Percentiles rank a stretch among this genome's conserved stretches.
These are phyloP conservation scores for Amanita subjunquillea DNA, from an alignment of 768 basidiomycete species.

Conservation along the genomic window DNA sequence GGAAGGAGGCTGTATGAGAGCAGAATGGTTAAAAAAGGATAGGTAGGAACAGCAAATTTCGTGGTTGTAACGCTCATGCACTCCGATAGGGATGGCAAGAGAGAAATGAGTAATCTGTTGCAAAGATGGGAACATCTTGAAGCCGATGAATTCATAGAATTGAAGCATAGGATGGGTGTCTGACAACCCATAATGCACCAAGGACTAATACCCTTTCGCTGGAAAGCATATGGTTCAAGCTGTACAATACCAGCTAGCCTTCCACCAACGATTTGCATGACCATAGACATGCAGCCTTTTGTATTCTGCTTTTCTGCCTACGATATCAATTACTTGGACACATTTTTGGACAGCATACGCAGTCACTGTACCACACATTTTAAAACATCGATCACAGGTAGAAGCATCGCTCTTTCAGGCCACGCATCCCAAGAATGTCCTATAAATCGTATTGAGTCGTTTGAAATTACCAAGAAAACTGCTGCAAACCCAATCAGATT, in stretches of 20 bases:
- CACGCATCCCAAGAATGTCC: slow-evolving; percentile 74
- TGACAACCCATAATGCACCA: slow-evolving; percentile 15
- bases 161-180: slow-evolving; percentile 47
- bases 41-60: slow-evolving; percentile 24
- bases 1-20: slow-evolving; percentile 35
- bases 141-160: slow-evolving; percentile 38
- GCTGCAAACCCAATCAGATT: slow-evolving; percentile 72
- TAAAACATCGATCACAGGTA: slow-evolving; percentile 36
- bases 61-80: slow-evolving; percentile 3
- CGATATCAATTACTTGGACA: neutral
- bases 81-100: slow-evolving; percentile 37
- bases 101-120: slow-evolving; percentile 41
- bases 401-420: slow-evolving; percentile 74
- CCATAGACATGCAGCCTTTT: neutral
- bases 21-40: slow-evolving; percentile 52
- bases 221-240: neutral
- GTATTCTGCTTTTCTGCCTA: neutral
- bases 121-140: slow-evolving; percentile 38
- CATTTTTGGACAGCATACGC: slow-evolving; percentile 8
- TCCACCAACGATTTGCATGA: neutral
- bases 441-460: slow-evolving; percentile 18
- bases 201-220: no score
- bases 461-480: neutral
- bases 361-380: neutral
- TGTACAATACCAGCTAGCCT: slow-evolving; percentile 6